Evolutionary conservation across 441 rosid species (phyloP).

Genomic region (Arabidopsis hybrid): DNA sequence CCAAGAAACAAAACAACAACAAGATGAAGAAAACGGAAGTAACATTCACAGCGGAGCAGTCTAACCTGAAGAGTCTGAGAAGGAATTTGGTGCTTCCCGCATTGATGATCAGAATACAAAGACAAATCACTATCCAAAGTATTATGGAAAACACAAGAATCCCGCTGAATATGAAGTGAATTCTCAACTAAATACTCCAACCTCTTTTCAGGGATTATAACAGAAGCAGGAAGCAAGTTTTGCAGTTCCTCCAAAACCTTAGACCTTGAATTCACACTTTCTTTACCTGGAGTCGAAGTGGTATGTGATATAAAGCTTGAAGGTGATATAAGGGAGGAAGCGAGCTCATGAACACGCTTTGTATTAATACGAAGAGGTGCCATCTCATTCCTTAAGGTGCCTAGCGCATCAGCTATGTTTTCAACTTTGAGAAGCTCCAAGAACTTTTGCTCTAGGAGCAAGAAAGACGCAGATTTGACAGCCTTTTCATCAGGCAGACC

Average conservation of each 20-base stretch:
- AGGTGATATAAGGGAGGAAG: slow-evolving; percentile 50
- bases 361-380: slow-evolving; percentile 55
- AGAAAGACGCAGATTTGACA: slow-evolving; percentile 58
- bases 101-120: slow-evolving; percentile 55
- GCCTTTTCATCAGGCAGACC: slow-evolving; percentile 53
- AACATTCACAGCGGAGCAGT: slow-evolving; percentile 19
- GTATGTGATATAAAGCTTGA: slow-evolving; percentile 35
- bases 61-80: slow-evolving; percentile 60
- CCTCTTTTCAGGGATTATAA: slow-evolving; percentile 58
- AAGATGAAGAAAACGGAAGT: not conserved
- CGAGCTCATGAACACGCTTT: slow-evolving; percentile 57
- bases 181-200: slow-evolving; percentile 57
- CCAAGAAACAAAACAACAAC: slow-evolving; percentile 20
- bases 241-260: slow-evolving; percentile 55
- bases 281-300: slow-evolving; percentile 41
- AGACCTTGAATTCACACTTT: slow-evolving; percentile 49
- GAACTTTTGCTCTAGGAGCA: slow-evolving; percentile 63
- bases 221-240: slow-evolving; percentile 58
- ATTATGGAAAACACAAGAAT: slow-evolving; percentile 57
- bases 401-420: slow-evolving; percentile 50
- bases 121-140: slow-evolving; percentile 54
- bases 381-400: slow-evolving; percentile 58
- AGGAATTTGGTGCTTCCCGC: slow-evolving; percentile 56
- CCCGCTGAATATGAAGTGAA: slow-evolving; percentile 58
- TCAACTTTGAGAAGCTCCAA: slow-evolving; percentile 52